A percentile compares a stretch with the other conserved stretches of the same genome.
phyloP scores from a whole-genome alignment of 345 rosid genomes.

The Salix brachista region DNA sequence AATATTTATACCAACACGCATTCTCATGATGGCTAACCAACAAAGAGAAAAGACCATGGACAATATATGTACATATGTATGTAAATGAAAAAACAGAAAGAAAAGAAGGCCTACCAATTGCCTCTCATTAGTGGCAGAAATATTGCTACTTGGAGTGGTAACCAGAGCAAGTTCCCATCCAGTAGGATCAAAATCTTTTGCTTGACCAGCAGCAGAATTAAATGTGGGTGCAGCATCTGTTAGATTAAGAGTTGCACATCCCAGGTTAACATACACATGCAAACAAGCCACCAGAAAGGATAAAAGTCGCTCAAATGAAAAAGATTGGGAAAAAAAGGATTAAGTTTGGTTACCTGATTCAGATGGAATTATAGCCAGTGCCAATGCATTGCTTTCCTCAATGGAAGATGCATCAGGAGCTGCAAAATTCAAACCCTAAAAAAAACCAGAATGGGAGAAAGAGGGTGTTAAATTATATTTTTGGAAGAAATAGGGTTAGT shows the following conservation, averaged over 20 bases:
- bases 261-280: not conserved
- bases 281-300: not conserved
- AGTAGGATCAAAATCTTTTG: constrained; percentile 68
- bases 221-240: constrained; percentile 50
- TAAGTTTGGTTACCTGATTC: constrained; percentile 43
- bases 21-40: not conserved
- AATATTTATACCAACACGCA: not conserved
- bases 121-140: constrained; percentile 75
- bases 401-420: constrained; percentile 62
- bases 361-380: constrained; percentile 76
- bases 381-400: constrained; percentile 86
- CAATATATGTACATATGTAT: not conserved
- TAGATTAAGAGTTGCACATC: constrained; percentile 8
- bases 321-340: not conserved
- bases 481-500: not conserved
- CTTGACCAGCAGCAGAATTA: constrained; percentile 45
- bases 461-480: not conserved
- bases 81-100: not conserved
- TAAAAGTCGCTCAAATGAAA: not conserved
- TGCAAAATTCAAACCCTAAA: constrained; percentile 60
- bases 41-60: not conserved
- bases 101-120: constrained; percentile 60
- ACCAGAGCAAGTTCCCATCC: constrained; percentile 98
- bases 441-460: constrained; percentile 4
- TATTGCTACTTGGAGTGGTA: constrained; percentile 61